phyloP scores from a whole-genome alignment of 208 protist genomes.

The Strigomonas culicis region DNA sequence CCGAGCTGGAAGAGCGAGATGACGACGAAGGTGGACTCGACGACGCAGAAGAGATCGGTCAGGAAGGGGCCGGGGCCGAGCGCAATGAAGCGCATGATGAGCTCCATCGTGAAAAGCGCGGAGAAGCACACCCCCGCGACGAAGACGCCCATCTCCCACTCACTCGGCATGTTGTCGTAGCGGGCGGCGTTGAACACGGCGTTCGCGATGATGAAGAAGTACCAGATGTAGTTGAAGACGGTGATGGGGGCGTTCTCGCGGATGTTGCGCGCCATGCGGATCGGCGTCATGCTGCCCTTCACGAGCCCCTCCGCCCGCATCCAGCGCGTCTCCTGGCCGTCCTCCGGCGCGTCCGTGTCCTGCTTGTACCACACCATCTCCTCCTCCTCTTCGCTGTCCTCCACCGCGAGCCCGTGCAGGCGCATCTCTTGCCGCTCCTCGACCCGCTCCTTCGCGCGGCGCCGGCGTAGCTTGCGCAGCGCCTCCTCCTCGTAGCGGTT shows the following conservation, averaged over 20 bases:
- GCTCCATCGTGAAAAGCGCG: slow-evolving; percentile 77
- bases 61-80: slow-evolving; percentile 80
- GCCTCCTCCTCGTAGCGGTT: slow-evolving; percentile 82
- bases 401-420: slow-evolving; percentile 21
- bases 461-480: slow-evolving; percentile 53
- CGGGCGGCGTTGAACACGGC: slow-evolving; percentile 85
- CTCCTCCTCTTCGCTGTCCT: slow-evolving; percentile 42
- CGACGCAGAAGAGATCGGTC: slow-evolving; percentile 66
- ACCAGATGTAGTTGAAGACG: slow-evolving; percentile 66
- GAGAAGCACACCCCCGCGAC: slow-evolving; percentile 74
- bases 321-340: slow-evolving; percentile 27
- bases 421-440: slow-evolving; percentile 41
- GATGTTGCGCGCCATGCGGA: slow-evolving; percentile 87
- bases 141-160: slow-evolving; percentile 75
- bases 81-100: slow-evolving; percentile 77
- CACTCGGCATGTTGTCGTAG: slow-evolving; percentile 74
- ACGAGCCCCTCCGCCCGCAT: slow-evolving; percentile 45
- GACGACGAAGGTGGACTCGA: slow-evolving; percentile 67
- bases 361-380: slow-evolving; percentile 13
- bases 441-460: slow-evolving; percentile 32
- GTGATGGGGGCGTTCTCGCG: slow-evolving; percentile 77
- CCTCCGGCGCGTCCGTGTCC: slow-evolving; percentile 8
- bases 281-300: slow-evolving; percentile 50
- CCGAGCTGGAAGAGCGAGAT: slow-evolving; percentile 89
- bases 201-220: slow-evolving; percentile 82